A percentile compares a stretch with the other conserved stretches of the same genome.
These are phyloP conservation scores for Seminavis robusta DNA, from an alignment of 108 stramenopile species.

Conservation along the genomic window DNA sequence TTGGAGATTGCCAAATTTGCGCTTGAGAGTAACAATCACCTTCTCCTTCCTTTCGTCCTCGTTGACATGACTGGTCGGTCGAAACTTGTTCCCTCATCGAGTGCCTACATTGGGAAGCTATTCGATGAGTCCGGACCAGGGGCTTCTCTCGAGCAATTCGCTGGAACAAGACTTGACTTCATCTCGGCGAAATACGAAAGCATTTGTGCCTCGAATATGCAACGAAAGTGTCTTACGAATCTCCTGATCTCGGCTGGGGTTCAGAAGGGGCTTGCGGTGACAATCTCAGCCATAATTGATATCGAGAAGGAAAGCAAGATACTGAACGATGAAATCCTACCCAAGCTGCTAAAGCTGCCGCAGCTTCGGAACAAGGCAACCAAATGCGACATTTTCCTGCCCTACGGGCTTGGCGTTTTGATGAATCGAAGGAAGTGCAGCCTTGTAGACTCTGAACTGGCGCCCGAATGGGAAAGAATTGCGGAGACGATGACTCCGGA, in stretches of 20 bases:
- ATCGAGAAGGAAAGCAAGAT: background rate
- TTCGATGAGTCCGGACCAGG: conserved; percentile 1
- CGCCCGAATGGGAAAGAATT: conserved; percentile 5
- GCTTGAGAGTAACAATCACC: background rate
- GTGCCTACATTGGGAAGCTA: conserved; percentile 7
- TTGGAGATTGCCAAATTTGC: conserved; percentile 1
- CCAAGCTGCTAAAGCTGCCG: background rate
- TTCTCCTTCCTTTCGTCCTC: background rate
- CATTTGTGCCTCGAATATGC: too few relatives aligned
- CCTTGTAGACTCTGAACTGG: conserved; percentile 3
- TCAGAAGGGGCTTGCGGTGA: conserved; percentile 4
- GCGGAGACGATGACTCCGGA: background rate
- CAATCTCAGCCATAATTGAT: conserved; percentile 2
- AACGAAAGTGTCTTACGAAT: background rate
- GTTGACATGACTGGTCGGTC: background rate
- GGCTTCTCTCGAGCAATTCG: background rate
- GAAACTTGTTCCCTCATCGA: conserved; percentile 1
- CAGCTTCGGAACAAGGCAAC: background rate
- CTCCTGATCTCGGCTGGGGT: conserved; percentile 1
- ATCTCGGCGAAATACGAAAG: conserved; percentile 1
- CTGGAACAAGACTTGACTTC: conserved; percentile 1
- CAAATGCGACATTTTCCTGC: background rate
- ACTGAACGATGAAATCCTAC: conserved; percentile 1
- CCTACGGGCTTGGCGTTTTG: conserved; percentile 5
- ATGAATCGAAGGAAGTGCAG: background rate